These are phyloP conservation scores for Globisporangium polare DNA, from an alignment of 352 stramenopile species.

Conservation along the genomic window DNA sequence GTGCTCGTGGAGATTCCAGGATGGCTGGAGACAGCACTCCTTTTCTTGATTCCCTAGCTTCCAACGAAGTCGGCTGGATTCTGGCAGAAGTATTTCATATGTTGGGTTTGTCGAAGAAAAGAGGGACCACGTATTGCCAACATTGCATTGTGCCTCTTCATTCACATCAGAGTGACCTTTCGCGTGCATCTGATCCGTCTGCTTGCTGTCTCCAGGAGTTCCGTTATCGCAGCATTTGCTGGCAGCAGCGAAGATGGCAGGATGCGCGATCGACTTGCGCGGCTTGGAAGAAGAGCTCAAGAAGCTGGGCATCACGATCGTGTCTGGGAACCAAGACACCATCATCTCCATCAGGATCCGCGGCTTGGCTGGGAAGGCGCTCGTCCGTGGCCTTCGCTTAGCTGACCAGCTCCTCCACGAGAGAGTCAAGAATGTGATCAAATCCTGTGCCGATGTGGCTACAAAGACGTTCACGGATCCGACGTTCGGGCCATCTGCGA, in stretches of 20 bases:
- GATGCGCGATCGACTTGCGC: conserved; percentile 36
- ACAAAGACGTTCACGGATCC: conserved; percentile 73
- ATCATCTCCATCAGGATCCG: conserved; percentile 78
- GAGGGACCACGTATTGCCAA: neutral
- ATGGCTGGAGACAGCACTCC: conserved; percentile 1
- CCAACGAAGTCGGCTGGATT: neutral
- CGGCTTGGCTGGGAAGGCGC: conserved; percentile 50
- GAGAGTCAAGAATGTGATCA: conserved; percentile 69
- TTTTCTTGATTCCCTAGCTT: neutral
- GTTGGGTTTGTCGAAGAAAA: neutral
- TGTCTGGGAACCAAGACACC: conserved; percentile 71
- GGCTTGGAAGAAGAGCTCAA: conserved; percentile 77
- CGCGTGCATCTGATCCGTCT: conserved; percentile 1
- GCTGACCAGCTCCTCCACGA: conserved; percentile 71
- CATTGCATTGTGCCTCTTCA: conserved; percentile 4
- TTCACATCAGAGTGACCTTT: conserved; percentile 28
- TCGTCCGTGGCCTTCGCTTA: conserved; percentile 50
- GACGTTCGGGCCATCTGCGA: conserved; percentile 67
- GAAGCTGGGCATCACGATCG: conserved; percentile 68
- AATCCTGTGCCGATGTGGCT: conserved; percentile 32
- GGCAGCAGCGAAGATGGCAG: neutral
- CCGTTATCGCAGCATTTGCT: neutral
- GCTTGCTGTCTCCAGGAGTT: neutral
- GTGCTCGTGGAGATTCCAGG: neutral
- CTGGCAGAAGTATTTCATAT: neutral